phyloP scores from a whole-genome alignment of 192 early-diverging fungal genomes.

The Cladochytrium replicatum region DNA sequence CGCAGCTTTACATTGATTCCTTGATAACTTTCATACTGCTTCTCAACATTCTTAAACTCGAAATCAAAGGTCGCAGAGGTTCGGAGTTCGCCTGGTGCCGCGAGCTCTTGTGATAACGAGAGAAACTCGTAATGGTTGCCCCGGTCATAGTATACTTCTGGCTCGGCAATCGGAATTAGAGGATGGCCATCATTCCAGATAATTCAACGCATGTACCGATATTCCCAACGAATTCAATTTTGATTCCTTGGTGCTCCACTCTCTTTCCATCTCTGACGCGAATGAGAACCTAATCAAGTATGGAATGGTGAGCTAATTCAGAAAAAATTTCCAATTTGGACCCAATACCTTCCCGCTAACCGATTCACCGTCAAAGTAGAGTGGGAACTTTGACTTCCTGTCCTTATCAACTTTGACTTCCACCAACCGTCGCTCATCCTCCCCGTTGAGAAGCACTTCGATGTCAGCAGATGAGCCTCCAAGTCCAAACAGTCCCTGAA shows the following conservation, averaged over 20 bases:
- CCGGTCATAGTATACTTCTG: conserved; percentile 91
- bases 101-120: conserved; percentile 87
- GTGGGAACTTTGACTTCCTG: conserved; percentile 78
- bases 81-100: conserved; percentile 83
- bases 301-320: neutral
- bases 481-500: conserved; percentile 43
- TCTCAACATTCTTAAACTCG: conserved; percentile 99
- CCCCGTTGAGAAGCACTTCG: conserved; percentile 69
- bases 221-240: conserved; percentile 96
- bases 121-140: conserved; percentile 94
- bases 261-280: conserved; percentile 80
- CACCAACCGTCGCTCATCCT: conserved; percentile 83
- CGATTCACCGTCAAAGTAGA: conserved; percentile 94
- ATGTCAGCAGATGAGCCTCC: conserved; percentile 63
- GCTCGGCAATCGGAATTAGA: neutral
- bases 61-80: conserved; percentile 77
- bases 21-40: conserved; percentile 96
- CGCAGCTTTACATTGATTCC: conserved; percentile 97
- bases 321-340: too few species aligned
- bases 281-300: conserved; percentile 66
- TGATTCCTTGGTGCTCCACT: conserved; percentile 96
- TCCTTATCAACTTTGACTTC: conserved; percentile 93
- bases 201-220: conserved; percentile 53
- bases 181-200: too few species aligned
- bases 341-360: conserved; percentile 92